These are phyloP conservation scores for Talaromyces proteolyticus DNA, from an alignment of 495 filamentous ascomycete species.

Conservation along the genomic window DNA sequence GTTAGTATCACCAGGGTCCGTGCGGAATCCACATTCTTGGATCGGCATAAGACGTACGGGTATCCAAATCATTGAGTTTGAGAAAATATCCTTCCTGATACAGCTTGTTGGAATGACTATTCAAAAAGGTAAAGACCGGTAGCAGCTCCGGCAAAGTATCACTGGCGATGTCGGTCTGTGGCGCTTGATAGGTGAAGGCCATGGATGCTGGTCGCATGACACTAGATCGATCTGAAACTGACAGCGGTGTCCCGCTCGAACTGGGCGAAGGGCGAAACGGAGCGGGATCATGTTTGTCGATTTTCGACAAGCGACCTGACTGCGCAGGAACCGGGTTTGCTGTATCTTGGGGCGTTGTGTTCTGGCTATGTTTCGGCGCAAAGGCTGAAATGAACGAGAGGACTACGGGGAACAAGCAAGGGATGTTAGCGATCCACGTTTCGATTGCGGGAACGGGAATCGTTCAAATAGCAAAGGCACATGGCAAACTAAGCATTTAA, in stretches of 20 bases:
- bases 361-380: slow-evolving; percentile 16
- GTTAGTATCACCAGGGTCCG: slow-evolving; percentile 7
- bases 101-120: slow-evolving; percentile 91
- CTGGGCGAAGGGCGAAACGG: neutral
- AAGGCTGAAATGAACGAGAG: slow-evolving; percentile 60
- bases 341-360: slow-evolving; percentile 30
- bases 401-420: slow-evolving; percentile 39
- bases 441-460: neutral
- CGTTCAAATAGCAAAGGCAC: neutral
- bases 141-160: slow-evolving; percentile 89
- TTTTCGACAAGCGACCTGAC: neutral
- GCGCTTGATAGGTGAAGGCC: slow-evolving; percentile 80
- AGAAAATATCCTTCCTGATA: slow-evolving; percentile 98
- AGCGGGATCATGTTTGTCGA: neutral
- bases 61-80: slow-evolving; percentile 90
- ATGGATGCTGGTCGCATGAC: slow-evolving; percentile 54
- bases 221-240: slow-evolving; percentile 24
- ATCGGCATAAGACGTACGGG: slow-evolving; percentile 50
- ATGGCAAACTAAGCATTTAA: neutral
- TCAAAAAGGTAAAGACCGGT: slow-evolving; percentile 90
- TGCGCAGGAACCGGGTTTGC: no score
- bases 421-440: slow-evolving; percentile 9
- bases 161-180: slow-evolving; percentile 72
- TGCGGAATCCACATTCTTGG: neutral
- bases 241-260: slow-evolving; percentile 3